phyloP scores from a whole-genome alignment of 1,284 basidiomycete species.

The Gymnopus androsaceus region DNA sequence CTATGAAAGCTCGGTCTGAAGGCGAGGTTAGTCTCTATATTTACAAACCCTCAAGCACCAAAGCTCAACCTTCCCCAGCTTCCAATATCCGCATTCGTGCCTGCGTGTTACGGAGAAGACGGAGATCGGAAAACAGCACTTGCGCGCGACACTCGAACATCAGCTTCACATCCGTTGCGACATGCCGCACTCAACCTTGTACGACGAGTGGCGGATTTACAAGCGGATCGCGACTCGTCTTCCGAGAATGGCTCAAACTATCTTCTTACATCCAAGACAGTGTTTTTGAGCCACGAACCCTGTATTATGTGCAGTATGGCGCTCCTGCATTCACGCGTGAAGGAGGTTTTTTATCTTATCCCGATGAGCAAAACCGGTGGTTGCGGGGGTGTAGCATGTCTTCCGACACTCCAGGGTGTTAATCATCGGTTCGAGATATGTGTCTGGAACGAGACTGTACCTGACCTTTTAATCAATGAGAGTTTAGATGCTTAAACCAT shows the following conservation, averaged over 20 bases:
- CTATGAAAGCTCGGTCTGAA: conserved; percentile 42
- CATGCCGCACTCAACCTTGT: conserved; percentile 84
- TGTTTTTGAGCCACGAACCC: conserved; percentile 92
- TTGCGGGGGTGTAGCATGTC: conserved; percentile 67
- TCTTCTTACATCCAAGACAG: conserved; percentile 77
- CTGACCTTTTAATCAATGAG: conserved; percentile 37
- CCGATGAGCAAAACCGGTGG: conserved; percentile 77
- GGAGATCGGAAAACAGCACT: conserved; percentile 47
- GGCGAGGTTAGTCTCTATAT: conserved; percentile 55
- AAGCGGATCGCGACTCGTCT: conserved; percentile 22
- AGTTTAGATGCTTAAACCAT: conserved; percentile 41
- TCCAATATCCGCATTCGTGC: conserved; percentile 77
- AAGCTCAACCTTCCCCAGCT: conserved; percentile 44
- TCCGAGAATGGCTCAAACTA: conserved; percentile 73
- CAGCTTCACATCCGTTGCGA: conserved; percentile 73
- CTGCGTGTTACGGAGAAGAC: conserved; percentile 53
- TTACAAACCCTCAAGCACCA: not conserved
- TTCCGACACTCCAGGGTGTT: conserved; percentile 75
- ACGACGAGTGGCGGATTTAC: conserved; percentile 53
- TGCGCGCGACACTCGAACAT: conserved; percentile 70
- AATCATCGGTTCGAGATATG: conserved; percentile 83
- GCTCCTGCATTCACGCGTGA: conserved; percentile 85
- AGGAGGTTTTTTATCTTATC: conserved; percentile 76
- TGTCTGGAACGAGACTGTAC: conserved; percentile 47
- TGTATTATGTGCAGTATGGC: conserved; percentile 97